Percentiles rank a stretch among this genome's conserved stretches.
phyloP scores from a whole-genome alignment of 2,329 filamentous ascomycete genomes.

The Sclerotinia nivalis region DNA sequence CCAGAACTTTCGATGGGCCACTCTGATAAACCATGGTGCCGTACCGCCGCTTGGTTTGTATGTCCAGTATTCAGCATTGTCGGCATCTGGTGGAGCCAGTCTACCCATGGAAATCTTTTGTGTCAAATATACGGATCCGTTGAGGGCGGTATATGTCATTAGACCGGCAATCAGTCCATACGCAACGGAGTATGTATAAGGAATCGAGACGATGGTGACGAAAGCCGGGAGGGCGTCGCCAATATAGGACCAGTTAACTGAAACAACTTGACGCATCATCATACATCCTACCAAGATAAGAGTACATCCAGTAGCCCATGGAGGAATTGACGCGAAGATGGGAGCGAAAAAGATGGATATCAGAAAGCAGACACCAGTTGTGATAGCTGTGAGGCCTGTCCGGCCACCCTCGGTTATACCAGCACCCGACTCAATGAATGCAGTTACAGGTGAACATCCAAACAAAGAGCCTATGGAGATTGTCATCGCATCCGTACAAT shows the following conservation, averaged over 20 bases:
- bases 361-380: slow-evolving; percentile 69
- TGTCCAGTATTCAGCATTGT: slow-evolving; percentile 57
- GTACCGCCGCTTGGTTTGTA: slow-evolving; percentile 51
- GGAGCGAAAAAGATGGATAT: slow-evolving; percentile 74
- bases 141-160: slow-evolving; percentile 56
- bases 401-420: slow-evolving; percentile 75
- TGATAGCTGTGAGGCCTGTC: slow-evolving; percentile 70
- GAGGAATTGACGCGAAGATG: slow-evolving; percentile 74
- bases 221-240: slow-evolving; percentile 76
- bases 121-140: slow-evolving; percentile 53
- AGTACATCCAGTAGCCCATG: slow-evolving; percentile 75
- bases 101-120: slow-evolving; percentile 49
- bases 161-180: slow-evolving; percentile 72
- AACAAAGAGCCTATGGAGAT: slow-evolving; percentile 71
- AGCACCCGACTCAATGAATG: slow-evolving; percentile 74
- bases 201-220: slow-evolving; percentile 72
- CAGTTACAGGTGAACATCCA: slow-evolving; percentile 70
- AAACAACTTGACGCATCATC: slow-evolving; percentile 74
- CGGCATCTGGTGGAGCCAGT: slow-evolving; percentile 54
- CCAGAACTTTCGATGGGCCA: slow-evolving; percentile 34
- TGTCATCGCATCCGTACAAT: slow-evolving; percentile 68
- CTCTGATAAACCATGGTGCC: slow-evolving; percentile 55
- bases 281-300: slow-evolving; percentile 72
- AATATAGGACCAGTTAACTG: slow-evolving; percentile 76
- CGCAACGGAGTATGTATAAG: slow-evolving; percentile 76